Conservation (phyloP, 2,329 filamentous ascomycete species). For the Pseudomassariella vexata region DNA sequence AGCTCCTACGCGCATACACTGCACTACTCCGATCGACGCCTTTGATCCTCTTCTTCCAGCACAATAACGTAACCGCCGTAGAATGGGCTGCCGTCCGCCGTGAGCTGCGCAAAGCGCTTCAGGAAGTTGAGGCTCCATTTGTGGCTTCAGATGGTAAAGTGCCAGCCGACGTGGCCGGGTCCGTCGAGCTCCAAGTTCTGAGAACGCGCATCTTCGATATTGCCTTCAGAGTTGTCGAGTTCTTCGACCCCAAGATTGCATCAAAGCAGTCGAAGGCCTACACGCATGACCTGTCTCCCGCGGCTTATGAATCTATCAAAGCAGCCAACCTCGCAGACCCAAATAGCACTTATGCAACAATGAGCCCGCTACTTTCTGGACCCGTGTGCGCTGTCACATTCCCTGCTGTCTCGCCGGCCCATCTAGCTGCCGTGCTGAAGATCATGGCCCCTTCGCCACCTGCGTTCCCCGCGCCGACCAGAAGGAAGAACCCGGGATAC, state of each 20-base stretch:
- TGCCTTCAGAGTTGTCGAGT: slow-evolving; percentile 81
- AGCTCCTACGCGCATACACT: slow-evolving; percentile 80
- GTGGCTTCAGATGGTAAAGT: slow-evolving; percentile 30
- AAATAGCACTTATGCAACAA: slow-evolving; percentile 44
- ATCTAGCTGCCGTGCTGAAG: slow-evolving; percentile 75
- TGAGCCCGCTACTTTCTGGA: slow-evolving; percentile 74
- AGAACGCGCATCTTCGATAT: slow-evolving; percentile 85
- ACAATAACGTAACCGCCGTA: slow-evolving; percentile 63
- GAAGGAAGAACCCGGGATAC: slow-evolving; percentile 72
- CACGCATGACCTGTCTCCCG: slow-evolving; percentile 47
- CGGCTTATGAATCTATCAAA: slow-evolving; percentile 45
- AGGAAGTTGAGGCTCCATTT: slow-evolving; percentile 30
- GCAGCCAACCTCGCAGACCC: slow-evolving; percentile 20
- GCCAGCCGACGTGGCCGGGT: slow-evolving; percentile 44
- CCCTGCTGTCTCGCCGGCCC: slow-evolving; percentile 74
- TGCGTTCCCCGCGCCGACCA: slow-evolving; percentile 71
- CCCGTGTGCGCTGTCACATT: slow-evolving; percentile 77
- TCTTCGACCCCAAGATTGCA: slow-evolving; percentile 53
- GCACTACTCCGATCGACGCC: slow-evolving; percentile 82
- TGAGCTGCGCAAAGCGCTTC: slow-evolving; percentile 51
- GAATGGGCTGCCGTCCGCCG: slow-evolving; percentile 71
- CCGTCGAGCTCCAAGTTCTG: slow-evolving; percentile 74
- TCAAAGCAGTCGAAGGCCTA: slow-evolving; percentile 31
- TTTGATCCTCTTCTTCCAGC: slow-evolving; percentile 75
- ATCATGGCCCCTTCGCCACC: slow-evolving; percentile 68